phyloP scores from a whole-genome alignment of 768 basidiomycete species.

The Boletus rubescentipes region DNA sequence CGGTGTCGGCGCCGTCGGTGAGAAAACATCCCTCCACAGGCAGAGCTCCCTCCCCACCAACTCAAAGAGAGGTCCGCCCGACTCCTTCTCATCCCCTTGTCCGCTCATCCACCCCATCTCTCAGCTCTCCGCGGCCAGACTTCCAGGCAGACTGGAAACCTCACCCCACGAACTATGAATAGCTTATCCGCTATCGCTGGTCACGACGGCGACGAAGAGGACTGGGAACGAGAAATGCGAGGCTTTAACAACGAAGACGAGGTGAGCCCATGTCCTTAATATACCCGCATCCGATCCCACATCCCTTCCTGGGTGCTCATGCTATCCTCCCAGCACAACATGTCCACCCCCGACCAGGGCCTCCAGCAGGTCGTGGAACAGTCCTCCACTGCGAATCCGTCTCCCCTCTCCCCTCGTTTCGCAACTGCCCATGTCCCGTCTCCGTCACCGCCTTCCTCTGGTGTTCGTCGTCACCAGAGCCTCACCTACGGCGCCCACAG shows the following conservation, averaged over 20 bases:
- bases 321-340: conserved; percentile 20
- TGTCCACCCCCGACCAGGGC: conserved; percentile 21
- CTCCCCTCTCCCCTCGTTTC: conserved; percentile 68
- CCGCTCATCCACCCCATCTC: conserved; percentile 10
- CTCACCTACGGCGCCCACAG: conserved; percentile 69
- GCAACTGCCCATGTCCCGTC: conserved; percentile 53
- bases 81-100: neutral
- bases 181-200: conserved; percentile 84
- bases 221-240: conserved; percentile 72
- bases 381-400: conserved; percentile 36
- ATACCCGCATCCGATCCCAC: neutral
- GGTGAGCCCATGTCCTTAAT: conserved; percentile 38
- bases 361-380: conserved; percentile 54
- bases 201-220: conserved; percentile 85
- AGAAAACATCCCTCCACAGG: conserved; percentile 75
- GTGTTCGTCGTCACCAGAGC: conserved; percentile 78
- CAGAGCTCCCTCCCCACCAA: conserved; percentile 80
- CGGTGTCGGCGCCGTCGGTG: conserved; percentile 79
- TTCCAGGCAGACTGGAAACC: conserved; percentile 54
- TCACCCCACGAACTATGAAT: conserved; percentile 73
- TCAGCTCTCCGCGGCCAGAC: conserved; percentile 53
- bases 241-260: conserved; percentile 65
- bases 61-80: conserved; percentile 66
- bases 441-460: conserved; percentile 67
- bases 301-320: neutral